Evolutionary conservation across 2,329 filamentous ascomycete genomes (phyloP).

Genomic region (Meredithiella fracta): DNA sequence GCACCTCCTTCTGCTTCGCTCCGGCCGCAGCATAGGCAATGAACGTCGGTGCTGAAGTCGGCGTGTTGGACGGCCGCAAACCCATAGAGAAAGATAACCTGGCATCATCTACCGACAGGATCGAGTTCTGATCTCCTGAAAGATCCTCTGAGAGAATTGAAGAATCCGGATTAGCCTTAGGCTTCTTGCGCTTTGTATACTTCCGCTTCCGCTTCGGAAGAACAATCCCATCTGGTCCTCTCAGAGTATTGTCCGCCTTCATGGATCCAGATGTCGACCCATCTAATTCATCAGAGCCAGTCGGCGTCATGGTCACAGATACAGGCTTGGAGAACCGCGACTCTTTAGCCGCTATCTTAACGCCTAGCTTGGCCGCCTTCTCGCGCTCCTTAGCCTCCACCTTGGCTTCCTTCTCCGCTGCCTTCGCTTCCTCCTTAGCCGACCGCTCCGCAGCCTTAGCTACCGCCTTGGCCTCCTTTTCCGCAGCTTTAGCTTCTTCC

Average conservation of each 20-base stretch:
- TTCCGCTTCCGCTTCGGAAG: constrained; percentile 6
- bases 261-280: background rate
- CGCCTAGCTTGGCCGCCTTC: constrained; percentile 2
- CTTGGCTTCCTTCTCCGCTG: constrained; percentile 10
- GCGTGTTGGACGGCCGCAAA: background rate
- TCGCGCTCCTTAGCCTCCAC: constrained; percentile 6
- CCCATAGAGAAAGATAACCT: background rate
- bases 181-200: constrained; percentile 7
- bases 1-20: background rate
- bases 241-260: background rate
- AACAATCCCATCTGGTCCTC: background rate
- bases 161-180: background rate
- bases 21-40: background rate
- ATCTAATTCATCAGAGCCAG: background rate
- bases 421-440: constrained; percentile 10
- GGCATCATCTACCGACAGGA: background rate
- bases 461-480: constrained; percentile 9
- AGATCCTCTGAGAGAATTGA: background rate
- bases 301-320: background rate
- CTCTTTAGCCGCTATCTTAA: background rate
- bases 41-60: background rate
- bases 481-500: constrained; percentile 9
- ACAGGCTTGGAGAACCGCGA: background rate
- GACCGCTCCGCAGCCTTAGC: constrained; percentile 8
- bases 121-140: background rate